These are phyloP conservation scores for Suillus subalutaceus DNA, from an alignment of 768 basidiomycete species.

Conservation along the genomic window DNA sequence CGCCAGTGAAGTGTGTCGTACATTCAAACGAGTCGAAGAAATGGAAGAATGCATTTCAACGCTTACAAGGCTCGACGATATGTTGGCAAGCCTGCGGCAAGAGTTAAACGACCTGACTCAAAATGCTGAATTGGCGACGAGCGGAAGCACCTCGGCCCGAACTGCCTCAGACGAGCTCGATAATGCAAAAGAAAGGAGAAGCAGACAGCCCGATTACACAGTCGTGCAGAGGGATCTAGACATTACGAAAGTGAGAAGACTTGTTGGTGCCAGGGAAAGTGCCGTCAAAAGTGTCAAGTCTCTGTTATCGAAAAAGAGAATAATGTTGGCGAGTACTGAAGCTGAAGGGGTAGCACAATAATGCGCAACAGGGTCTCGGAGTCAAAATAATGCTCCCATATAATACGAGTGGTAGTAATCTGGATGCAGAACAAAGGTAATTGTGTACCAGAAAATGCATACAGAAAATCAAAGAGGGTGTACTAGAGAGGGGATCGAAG, in stretches of 20 bases:
- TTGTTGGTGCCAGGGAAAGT: conserved; percentile 70
- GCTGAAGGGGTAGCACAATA: background rate
- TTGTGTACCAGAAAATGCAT: background rate
- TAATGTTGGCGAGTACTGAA: background rate
- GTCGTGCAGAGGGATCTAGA: conserved; percentile 45
- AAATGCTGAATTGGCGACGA: background rate
- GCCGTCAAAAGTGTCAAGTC: conserved; percentile 64
- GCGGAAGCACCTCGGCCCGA: background rate
- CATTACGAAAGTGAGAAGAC: conserved; percentile 62
- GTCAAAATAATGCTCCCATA: background rate
- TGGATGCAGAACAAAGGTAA: background rate
- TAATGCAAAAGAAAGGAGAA: conserved; percentile 16
- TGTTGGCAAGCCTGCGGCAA: conserved; percentile 57
- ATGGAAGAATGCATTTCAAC: conserved; percentile 61
- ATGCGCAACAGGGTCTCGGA: background rate
- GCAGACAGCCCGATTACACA: conserved; percentile 49
- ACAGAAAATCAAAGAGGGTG: background rate
- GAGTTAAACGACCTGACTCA: conserved; percentile 32
- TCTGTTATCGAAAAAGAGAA: conserved; percentile 47
- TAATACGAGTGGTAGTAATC: background rate
- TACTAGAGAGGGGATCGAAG: background rate
- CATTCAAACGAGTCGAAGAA: conserved; percentile 69
- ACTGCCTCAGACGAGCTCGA: background rate
- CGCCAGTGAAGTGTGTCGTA: conserved; percentile 70
- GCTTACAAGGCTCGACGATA: conserved; percentile 61